phyloP scores from a whole-genome alignment of 2,329 filamentous ascomycete species.

The Lachnellula cervina region DNA sequence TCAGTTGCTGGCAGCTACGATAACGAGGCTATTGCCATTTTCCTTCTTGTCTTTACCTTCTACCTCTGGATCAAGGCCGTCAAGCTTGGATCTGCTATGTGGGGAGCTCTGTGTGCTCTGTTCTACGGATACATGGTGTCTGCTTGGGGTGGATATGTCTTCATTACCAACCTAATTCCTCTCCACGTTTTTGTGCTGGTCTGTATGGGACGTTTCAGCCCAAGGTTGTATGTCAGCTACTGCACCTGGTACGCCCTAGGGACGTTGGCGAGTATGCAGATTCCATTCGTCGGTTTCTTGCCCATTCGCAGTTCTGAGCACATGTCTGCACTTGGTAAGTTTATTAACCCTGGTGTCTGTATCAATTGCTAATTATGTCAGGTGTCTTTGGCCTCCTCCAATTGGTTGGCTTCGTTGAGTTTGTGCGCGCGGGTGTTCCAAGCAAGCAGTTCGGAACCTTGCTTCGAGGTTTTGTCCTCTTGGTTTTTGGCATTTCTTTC shows the following conservation, averaged over 20 bases:
- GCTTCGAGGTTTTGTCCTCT: constrained; percentile 68
- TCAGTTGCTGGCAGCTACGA: constrained; percentile 98
- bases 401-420: constrained; percentile 87
- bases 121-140: constrained; percentile 99
- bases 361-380: constrained; percentile 33
- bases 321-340: constrained; percentile 87
- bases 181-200: constrained; percentile 91
- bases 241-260: constrained; percentile 97
- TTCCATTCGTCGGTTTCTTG: constrained; percentile 96
- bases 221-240: constrained; percentile 90
- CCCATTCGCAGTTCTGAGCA: constrained; percentile 97
- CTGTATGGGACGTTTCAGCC: constrained; percentile 95
- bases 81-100: constrained; percentile 93
- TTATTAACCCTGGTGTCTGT: neutral
- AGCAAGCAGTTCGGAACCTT: constrained; percentile 93
- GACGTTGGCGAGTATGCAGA: constrained; percentile 96
- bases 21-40: constrained; percentile 99
- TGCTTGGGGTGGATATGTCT: constrained; percentile 98
- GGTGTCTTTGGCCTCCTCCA: constrained; percentile 95
- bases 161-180: constrained; percentile 96
- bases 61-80: constrained; percentile 98
- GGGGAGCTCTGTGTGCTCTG: constrained; percentile 88
- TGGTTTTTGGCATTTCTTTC: constrained; percentile 69
- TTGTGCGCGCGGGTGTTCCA: constrained; percentile 79
- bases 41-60: constrained; percentile 96